Base-by-base conservation (phyloP, 495 filamentous ascomycete genomes). In the Mytilinidion resinicola region DNA sequence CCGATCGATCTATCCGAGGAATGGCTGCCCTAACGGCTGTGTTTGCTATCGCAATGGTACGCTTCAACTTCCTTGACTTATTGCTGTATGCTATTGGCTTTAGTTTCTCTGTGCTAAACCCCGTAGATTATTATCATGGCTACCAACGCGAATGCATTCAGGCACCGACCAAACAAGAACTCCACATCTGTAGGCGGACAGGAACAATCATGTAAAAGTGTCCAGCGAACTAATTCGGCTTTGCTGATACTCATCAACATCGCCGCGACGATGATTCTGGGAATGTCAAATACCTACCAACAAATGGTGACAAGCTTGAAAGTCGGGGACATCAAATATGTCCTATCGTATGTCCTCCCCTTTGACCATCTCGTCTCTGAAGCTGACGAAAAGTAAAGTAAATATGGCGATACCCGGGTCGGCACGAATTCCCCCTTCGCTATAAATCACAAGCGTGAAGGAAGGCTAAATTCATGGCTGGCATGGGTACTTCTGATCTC, bases 221-320 rank as follows among this genome's bases (percentile, higher is more conserved):
- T 60, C 0, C 55, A 49, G 30, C 57, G 51, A 15, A 52, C 49
- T 1, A 65, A 65, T 41, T 61, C 62, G 4, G 46, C 46, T 7
- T 25, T 49, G 6, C 46, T 49, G 14, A 19, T 49, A 14, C 21
- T 30, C 33, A 49, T 49, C 21, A 49, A 49, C 49, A 30, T 60
- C 2, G 57, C 57, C 10, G 62, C 57, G 2, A 65, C 62, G 1
- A 65, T 65, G 62, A 39, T 65, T 15, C 37, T 64, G 2, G 61
- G 61, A 15, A 65, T 65, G 62, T 57, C 51, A 17, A 65, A 65
- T 37, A 65, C 62, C 0, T 65, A 65, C 33, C 62, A 65, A 42
- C 62, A 65, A 25, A 53, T 65, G 14, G 57, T 65, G 12, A 65
- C 62, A 15, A 61, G 57, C 0, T 53, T 65, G 34, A 60, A 51